Evolutionary conservation across 805 yeast genomes (phyloP), one percentile per base, ranked within the genome.

Genomic region (Dipodascopsis uninucleata): DNA sequence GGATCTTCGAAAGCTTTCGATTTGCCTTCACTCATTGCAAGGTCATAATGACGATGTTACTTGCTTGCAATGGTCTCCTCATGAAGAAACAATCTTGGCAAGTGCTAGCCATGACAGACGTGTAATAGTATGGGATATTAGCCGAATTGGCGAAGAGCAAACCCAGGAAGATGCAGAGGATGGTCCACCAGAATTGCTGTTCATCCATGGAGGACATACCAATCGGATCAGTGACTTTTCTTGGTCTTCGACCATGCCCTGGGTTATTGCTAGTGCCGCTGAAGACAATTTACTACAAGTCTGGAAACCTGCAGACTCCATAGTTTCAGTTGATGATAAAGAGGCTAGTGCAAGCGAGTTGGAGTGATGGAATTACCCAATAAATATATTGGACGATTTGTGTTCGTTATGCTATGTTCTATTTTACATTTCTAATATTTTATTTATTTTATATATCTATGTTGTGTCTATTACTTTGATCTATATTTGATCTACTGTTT

Each of bases 181-280:
- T 49, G 77, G 79, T 8, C 94, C 88, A 52, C 93, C 95, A 4
- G 82, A 87, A 61, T 72, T 87, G 45, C 65, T 67, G 20, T 87
- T 85, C 60, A 75, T 85, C 58, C 95, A 88, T 63, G 95, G 94
- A 12, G 96, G 96, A 9, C 96, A 87, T 65, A 78, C 88, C 2
- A 77, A 76, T 37, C 71, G 79, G 41, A 72, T 87, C 35, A 71
- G 79, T 44, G 90, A 81, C 53, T 68, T 82, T 37, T 79, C 74
- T 45, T 77, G 89, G 74, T 81, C 82, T 58, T 85, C 86, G 1
- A 48, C 60, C 7, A 64, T 81, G 37, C 70, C 72, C 21, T 74
- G 80, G 65, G 71, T 84, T 1, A 62, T 78, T 26, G 81, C 81
- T 5, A 76, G 84, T 43, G 79, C 79, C 41, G 86, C 85, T 1